Evolutionary conservation across 2,329 filamentous ascomycete species (phyloP), one percentile per base, ranked within the genome.

Genomic region (Claviceps sp.): DNA sequence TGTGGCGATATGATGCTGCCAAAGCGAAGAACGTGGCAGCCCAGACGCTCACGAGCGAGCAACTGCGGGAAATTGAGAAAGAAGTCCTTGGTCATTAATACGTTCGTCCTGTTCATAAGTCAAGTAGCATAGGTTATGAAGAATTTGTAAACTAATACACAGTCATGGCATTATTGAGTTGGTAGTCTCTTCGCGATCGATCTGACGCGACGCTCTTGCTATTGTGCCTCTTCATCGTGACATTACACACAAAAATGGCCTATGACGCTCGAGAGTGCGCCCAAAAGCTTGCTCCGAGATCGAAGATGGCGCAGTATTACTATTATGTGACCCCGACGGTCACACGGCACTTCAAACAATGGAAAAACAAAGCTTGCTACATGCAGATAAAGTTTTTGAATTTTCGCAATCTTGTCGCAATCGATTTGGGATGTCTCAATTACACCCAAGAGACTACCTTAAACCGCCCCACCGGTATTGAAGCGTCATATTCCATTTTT

Each of bases 1-100:
- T 81, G 16, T 82, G 78, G 78, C 69, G 78, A 34, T 82, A 77
- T 54, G 76, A 81, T 58, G 68, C 72, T 2, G 67, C 65, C 24
- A 74, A 74, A 62, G 75, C 64, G 1, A 61, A 61, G 8, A 70
- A 67, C 52, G 63, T 61, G 1, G 58, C 61, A n/a, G 55, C 67
- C n/a, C 63, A 70, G 48, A 60, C 60, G 46, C 60, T 74, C 51
- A 67, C 63, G 26, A 62, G 63, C 37, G 67, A 70, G 13, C 68
- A 72, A 53, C 62, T 73, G 42, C 57, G 59, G 48, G 68, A 66
- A 56, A 68, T 76, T 30, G 70, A 76, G 63, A 70, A 68, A 57
- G 72, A 76, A 55, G 59, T 70, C 11, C 57, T 72, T 43, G 70
- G 69, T 7, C 65, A 68, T 59, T 70, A 65, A 58, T 49, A 53